Evolutionary conservation across 805 yeast genomes (phyloP), one percentile per base, ranked within the genome.

Genomic region (Suhomyces canberraensis): DNA sequence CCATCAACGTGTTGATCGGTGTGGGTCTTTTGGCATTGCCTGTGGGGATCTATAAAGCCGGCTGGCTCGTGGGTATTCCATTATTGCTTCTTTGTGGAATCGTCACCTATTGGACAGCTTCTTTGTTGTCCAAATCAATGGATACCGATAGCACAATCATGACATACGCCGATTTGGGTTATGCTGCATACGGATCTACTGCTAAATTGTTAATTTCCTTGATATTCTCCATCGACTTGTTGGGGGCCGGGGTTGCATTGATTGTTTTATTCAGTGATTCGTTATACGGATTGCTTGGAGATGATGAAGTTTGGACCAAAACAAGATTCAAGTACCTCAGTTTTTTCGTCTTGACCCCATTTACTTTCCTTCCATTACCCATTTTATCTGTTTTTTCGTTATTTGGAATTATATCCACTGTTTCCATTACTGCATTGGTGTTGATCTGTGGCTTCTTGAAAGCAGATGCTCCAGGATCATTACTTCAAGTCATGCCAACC

Each of bases 1-100:
- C 90, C 1, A 79, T 84, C 33, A 85, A 85, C 53, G 84, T 84
- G 0, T 61, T 85, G 19, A 78, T 85, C 45, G 95, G 95, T 0
- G 75, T 85, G 25, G 93, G 91, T 1, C 67, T 85, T 33, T 66
- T 85, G 29, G 81, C 93, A 0, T 64, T 85, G 33, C 90, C 95
- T 0, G 64, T 79, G 42, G 95, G 84, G 1, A 59, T 85, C 37
- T 72, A 68, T 45, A 69, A 79, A 30, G 71, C 89, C 1, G 95
- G 95, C 3, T 78, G 88, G 82, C 47, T 78, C 2, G 39, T 62
- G 8, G 86, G 86, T 0, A 37, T 69, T 0, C 16, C 68, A 1
- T 47, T 72, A 6, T 48, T 81, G 15, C 31, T 66, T 0, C 39
- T 57, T 1, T 70, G 78, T 38, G 79, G 81, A 0, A 32, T 71